phyloP scores from a whole-genome alignment of 169 alveolate genomes.

The Cryptosporidium andersoni region DNA sequence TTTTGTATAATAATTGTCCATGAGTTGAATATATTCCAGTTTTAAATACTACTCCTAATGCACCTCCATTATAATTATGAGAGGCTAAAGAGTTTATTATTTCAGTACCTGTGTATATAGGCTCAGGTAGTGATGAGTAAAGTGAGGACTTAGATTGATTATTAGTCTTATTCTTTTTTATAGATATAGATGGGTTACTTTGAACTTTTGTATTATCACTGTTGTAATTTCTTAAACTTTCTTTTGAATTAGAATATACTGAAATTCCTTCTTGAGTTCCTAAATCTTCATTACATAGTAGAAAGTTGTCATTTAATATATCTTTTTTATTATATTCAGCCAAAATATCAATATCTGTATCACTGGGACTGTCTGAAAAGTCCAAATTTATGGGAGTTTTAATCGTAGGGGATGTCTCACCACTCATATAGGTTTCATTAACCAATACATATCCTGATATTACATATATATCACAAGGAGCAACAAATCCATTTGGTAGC shows the following conservation, averaged over 20 bases:
- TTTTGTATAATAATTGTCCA: constrained; percentile 39
- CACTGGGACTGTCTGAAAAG: not conserved
- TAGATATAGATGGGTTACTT: not conserved
- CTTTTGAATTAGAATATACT: too few relatives aligned
- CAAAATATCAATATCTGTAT: not conserved
- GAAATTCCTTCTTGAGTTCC: too few relatives aligned
- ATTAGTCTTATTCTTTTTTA: not conserved
- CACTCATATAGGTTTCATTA: constrained; percentile 53
- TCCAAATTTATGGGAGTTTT: constrained; percentile 23
- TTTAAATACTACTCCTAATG: constrained; percentile 56
- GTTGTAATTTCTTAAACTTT: not conserved
- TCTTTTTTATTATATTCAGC: not conserved
- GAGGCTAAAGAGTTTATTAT: constrained; percentile 25
- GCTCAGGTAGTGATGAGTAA: not conserved
- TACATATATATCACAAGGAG: constrained; percentile 56
- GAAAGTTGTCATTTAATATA: not conserved
- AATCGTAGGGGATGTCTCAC: constrained; percentile 48
- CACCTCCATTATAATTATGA: not conserved
- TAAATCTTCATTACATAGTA: too few relatives aligned
- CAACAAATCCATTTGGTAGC: constrained; percentile 26
- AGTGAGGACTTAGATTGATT: not conserved
- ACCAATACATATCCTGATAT: constrained; percentile 50
- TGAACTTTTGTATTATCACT: not conserved
- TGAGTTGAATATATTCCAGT: constrained; percentile 68
- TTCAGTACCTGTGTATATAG: constrained; percentile 49